Percentiles rank a stretch among this genome's conserved stretches.
Evolutionary conservation across 768 basidiomycete genomes (phyloP).

Genomic region (Boletellus emodensis): DNA sequence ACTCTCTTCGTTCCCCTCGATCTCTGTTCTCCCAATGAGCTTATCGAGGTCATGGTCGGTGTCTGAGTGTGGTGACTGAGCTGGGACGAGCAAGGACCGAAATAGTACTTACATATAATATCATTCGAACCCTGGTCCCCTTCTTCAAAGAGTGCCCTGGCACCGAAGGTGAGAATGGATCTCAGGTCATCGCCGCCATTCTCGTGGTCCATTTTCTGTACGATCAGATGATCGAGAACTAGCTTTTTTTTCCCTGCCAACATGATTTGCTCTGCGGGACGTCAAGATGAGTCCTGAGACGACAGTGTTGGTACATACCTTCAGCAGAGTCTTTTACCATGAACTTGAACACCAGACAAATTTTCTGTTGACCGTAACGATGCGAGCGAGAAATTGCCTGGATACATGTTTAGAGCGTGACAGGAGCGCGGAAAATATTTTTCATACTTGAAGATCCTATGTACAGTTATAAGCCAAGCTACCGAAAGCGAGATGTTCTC

Average conservation of each 20-base stretch:
- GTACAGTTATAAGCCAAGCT: conserved; percentile 9
- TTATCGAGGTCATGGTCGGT: conserved; percentile 79
- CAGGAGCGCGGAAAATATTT: not conserved
- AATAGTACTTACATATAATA: conserved; percentile 54
- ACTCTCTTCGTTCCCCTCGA: conserved; percentile 57
- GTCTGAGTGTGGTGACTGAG: conserved; percentile 40
- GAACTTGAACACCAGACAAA: conserved; percentile 91
- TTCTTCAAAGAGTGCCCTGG: conserved; percentile 77
- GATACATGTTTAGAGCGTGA: conserved; percentile 5
- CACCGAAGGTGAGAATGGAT: conserved; percentile 86
- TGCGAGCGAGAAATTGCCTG: conserved; percentile 94
- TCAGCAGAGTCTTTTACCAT: conserved; percentile 95
- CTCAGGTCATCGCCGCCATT: conserved; percentile 75
- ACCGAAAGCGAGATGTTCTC: conserved; percentile 15
- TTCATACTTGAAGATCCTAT: conserved; percentile 82
- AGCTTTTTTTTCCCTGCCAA: conserved; percentile 95
- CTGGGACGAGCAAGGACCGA: not conserved
- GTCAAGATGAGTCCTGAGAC: conserved; percentile 2
- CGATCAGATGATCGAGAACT: conserved; percentile 90
- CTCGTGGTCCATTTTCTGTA: conserved; percentile 92
- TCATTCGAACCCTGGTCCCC: conserved; percentile 54
- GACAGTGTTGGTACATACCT: conserved; percentile 41
- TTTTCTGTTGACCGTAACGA: conserved; percentile 92
- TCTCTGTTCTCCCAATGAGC: conserved; percentile 81
- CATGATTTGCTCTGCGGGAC: conserved; percentile 76